Evolutionary conservation across 495 filamentous ascomycete genomes (phyloP).

Genomic region (Daldinia concentrica): DNA sequence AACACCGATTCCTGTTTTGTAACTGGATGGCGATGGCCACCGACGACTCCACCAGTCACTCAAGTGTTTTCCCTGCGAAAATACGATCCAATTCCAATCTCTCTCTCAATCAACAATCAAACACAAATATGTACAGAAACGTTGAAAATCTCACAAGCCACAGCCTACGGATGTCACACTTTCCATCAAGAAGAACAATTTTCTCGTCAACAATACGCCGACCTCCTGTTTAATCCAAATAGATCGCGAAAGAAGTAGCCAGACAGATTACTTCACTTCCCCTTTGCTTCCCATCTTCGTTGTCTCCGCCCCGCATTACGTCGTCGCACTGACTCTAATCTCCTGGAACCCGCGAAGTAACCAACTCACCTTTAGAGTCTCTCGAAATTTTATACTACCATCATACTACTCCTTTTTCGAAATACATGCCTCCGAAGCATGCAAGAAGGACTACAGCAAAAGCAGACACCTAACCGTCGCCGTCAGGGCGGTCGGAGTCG

Average conservation of each 20-base stretch:
- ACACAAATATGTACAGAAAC: slow-evolving; percentile 35
- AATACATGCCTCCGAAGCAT: slow-evolving; percentile 43
- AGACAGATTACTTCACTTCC: slow-evolving; percentile 1
- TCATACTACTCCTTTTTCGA: slow-evolving; percentile 12
- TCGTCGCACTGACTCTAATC: slow-evolving; percentile 32
- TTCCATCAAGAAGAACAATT: slow-evolving; percentile 4
- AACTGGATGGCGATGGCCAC: neutral
- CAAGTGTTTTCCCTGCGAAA: neutral
- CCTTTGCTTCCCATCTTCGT: slow-evolving; percentile 16
- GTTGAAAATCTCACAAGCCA: neutral
- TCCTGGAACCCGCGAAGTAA: slow-evolving; percentile 5
- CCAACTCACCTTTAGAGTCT: slow-evolving; percentile 1
- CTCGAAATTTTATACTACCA: slow-evolving; percentile 19
- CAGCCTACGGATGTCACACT: slow-evolving; percentile 10
- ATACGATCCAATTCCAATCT: slow-evolving; percentile 21
- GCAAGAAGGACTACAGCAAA: slow-evolving; percentile 44
- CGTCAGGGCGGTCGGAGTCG: slow-evolving; percentile 49
- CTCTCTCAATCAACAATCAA: slow-evolving; percentile 22
- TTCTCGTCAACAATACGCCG: slow-evolving; percentile 22
- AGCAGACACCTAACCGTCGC: slow-evolving; percentile 54
- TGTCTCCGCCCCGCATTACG: slow-evolving; percentile 33
- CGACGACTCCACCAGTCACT: neutral
- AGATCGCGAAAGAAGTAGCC: neutral
- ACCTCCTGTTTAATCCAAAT: slow-evolving; percentile 20
- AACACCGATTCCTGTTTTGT: neutral